Evolutionary conservation across 2,329 filamentous ascomycete genomes (phyloP).

Genomic region (Colletotrichum filicis): DNA sequence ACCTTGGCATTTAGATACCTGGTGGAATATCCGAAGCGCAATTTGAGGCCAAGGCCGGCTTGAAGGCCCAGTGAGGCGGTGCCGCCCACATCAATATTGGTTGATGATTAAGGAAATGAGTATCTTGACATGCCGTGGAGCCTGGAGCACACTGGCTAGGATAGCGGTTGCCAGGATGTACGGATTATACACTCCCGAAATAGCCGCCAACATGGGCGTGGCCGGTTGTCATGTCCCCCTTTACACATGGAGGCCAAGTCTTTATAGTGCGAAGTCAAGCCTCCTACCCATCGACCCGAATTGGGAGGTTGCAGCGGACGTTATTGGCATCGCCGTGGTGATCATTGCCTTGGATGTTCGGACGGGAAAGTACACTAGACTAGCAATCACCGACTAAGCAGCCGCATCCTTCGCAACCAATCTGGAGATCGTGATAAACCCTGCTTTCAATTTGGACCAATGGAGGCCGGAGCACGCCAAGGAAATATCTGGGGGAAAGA

Average conservation of each 20-base stretch:
- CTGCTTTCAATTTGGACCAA: not conserved
- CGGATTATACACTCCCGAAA: not conserved
- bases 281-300: not conserved
- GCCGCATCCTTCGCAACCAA: not conserved
- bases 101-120: not conserved
- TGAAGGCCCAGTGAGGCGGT: conserved; percentile 21
- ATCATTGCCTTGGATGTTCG: not conserved
- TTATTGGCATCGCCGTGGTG: conserved; percentile 3
- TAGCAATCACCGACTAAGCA: not conserved
- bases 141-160: not conserved
- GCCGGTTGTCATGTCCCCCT: not conserved
- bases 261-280: conserved; percentile 3
- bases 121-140: not conserved
- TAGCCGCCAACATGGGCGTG: not conserved
- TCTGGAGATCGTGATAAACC: conserved; percentile 4
- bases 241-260: not conserved
- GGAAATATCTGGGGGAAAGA: not conserved
- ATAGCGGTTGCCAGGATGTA: not conserved
- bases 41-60: conserved; percentile 2
- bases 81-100: conserved; percentile 19
- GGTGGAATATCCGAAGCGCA: not conserved
- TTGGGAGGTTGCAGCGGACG: not conserved
- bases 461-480: not conserved
- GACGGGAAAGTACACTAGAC: not conserved
- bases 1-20: not conserved